phyloP scores from a whole-genome alignment of 495 filamentous ascomycete species.

The Recurvomyces mirabilis region DNA sequence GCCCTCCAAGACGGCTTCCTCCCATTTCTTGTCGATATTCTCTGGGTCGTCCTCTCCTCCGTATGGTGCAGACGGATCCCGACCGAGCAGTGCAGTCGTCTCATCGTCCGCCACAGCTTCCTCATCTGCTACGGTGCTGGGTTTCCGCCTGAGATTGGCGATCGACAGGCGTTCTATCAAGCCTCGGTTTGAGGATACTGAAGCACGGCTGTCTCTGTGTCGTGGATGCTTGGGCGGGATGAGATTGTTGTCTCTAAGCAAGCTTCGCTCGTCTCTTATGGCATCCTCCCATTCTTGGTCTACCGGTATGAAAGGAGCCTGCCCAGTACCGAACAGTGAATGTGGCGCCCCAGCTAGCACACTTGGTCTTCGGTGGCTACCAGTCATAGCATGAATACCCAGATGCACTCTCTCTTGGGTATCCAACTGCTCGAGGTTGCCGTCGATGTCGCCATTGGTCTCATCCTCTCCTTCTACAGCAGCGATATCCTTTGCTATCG shows the following conservation, averaged over 20 bases:
- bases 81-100: conserved; percentile 40
- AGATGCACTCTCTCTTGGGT: conserved; percentile 25
- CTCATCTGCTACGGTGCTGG: conserved; percentile 27
- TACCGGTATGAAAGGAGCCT: conserved; percentile 2
- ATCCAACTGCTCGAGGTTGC: conserved; percentile 27
- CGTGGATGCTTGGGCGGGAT: conserved; percentile 51
- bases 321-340: conserved; percentile 29
- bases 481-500: conserved; percentile 59
- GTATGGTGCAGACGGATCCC: conserved; percentile 16
- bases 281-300: conserved; percentile 51
- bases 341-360: conserved; percentile 51
- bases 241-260: conserved; percentile 68
- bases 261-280: conserved; percentile 59
- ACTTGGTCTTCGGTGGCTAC: conserved; percentile 57
- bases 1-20: conserved; percentile 61
- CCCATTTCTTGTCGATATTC: conserved; percentile 52
- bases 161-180: conserved; percentile 19
- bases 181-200: conserved; percentile 1
- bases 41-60: conserved; percentile 30
- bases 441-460: conserved; percentile 1
- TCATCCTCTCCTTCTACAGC: conserved; percentile 27
- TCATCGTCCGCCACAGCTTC: conserved; percentile 15
- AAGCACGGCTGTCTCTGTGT: conserved; percentile 15
- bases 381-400: conserved; percentile 44
- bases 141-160: conserved; percentile 6